phyloP scores from a whole-genome alignment of 23 red algal species.

The Cyanidium caldarium region DNA sequence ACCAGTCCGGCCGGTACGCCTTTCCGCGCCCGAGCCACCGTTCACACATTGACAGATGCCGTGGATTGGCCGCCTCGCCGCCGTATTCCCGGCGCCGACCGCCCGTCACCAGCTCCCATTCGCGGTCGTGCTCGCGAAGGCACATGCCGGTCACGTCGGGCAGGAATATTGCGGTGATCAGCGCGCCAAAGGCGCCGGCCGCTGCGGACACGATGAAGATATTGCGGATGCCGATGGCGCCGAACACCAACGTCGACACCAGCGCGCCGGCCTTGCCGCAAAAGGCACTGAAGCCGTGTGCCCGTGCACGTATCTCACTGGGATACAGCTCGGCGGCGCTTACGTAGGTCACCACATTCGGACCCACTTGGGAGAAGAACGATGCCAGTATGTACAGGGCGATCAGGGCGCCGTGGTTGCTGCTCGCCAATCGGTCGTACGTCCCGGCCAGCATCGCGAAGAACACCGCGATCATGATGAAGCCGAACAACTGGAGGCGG shows the following conservation, averaged over 20 bases:
- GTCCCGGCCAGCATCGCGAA: slow-evolving; percentile 5
- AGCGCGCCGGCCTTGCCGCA: not conserved
- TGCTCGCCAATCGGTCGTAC: not conserved
- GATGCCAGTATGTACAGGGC: slow-evolving; percentile 3
- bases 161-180: not conserved
- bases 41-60: not conserved
- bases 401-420: slow-evolving; percentile 1
- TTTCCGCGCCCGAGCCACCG: not conserved
- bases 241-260: not conserved
- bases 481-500: slow-evolving; percentile 16
- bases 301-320: not conserved
- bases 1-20: not conserved
- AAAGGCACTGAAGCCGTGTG: slow-evolving; percentile 1
- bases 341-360: slow-evolving; percentile 7
- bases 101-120: not conserved
- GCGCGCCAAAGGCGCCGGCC: not conserved
- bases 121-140: not conserved
- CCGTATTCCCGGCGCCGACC: not conserved
- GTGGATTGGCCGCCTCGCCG: not conserved
- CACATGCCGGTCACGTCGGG: not conserved
- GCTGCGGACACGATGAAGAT: not conserved
- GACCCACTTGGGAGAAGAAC: slow-evolving; percentile 3
- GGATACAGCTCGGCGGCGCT: not conserved
- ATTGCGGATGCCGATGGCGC: not conserved
- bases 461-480: slow-evolving; percentile 8